These are phyloP conservation scores for Puccinellia tenuiflora DNA, from an alignment of 176 grass and related monocot genomes.

Conservation along the genomic window DNA sequence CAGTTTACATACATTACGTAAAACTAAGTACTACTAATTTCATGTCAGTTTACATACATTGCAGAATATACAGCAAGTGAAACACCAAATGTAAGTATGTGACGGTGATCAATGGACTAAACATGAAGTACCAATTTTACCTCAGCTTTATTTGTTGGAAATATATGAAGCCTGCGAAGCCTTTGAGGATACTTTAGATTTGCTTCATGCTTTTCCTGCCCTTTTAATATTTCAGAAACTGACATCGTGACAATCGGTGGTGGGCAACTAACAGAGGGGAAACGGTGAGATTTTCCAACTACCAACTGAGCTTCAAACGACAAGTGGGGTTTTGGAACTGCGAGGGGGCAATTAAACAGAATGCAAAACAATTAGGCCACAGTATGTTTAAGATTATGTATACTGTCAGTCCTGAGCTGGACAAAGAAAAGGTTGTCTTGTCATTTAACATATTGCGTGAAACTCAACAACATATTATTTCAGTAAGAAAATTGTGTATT, in stretches of 20 bases:
- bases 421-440: background rate
- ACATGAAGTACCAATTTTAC: constrained; percentile 39
- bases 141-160: constrained; percentile 85
- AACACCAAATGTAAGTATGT: background rate
- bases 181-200: constrained; percentile 85
- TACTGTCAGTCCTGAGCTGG: background rate
- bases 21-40: too few species aligned
- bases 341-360: constrained; percentile 22
- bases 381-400: background rate
- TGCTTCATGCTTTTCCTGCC: constrained; percentile 80
- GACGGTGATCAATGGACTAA: constrained; percentile 1
- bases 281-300: constrained; percentile 66
- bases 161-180: constrained; percentile 79
- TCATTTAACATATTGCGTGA: background rate
- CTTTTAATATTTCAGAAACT: constrained; percentile 62
- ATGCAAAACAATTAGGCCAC: background rate
- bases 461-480: background rate
- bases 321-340: constrained; percentile 92
- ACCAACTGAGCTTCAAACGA: constrained; percentile 94
- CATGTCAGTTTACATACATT: background rate
- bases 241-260: constrained; percentile 29
- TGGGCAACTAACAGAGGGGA: constrained; percentile 68
- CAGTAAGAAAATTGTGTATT: constrained; percentile 1
- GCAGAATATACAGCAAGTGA: background rate
- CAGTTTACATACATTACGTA: background rate